Evolutionary conservation across 2,329 filamentous ascomycete genomes (phyloP), one percentile per base, ranked within the genome.

Genomic region (Verticillium nonalfalfae): DNA sequence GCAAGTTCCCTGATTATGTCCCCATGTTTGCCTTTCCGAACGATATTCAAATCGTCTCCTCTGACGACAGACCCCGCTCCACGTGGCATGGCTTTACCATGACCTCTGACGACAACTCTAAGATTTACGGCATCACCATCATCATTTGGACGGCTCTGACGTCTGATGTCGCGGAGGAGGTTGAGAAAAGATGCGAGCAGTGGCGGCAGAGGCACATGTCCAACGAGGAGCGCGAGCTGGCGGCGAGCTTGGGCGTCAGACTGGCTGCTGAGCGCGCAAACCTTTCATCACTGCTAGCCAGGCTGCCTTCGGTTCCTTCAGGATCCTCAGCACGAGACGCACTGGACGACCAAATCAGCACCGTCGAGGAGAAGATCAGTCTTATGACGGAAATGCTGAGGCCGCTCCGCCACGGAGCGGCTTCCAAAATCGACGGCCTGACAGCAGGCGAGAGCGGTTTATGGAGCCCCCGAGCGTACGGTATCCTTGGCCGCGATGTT

Each of bases 11-110:
- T 1, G 95, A 99, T 72, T 99, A 97, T 70, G 92, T 99, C 18
- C 95, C 95, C 61, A 98, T 99, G 95, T 99, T 99, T 75, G 93
- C 95, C 60, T 99, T 98, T 70, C 95, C 95, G 56, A 97, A 98
- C 75, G 95, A 99, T 74, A 95, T 99, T 68, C 93, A 93, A 65
- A 95, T 99, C 59, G 91, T 98, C 10, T 97, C 95, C 1, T 93
- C 93, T 1, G 95, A 99, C 70, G 92, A 97, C 72, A 85, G 93
- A 64, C 95, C 95, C 1, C 85, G 93, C 64, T 94, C 95, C n/a
- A 97, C 93, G 31, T 99, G 95, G 95, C 95, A 99, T 76, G 95
- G 95, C 57, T 99, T 99, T 72, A 93, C 92, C 64, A 98, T 99
- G 95, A 99, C 95, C 2, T 90, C 90, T 26, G 90, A 91, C 61